Percentiles rank a stretch among this genome's conserved stretches.
Conservation (phyloP, 2,329 filamentous ascomycete genomes). For the Reticulascus tulasneorum region DNA sequence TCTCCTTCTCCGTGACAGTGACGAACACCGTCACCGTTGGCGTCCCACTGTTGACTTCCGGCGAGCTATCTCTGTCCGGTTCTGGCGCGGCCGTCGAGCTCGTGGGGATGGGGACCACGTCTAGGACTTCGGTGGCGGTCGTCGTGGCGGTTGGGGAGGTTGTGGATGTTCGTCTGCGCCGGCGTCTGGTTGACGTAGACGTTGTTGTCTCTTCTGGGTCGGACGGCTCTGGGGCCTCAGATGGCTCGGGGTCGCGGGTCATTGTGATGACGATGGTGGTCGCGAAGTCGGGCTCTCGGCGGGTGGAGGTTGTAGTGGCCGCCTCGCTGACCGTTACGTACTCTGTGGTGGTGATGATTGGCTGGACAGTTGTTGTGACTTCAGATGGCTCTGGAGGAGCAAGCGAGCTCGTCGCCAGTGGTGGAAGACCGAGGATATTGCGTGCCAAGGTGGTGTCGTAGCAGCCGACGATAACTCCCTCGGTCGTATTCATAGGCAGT, state of each 20-base stretch:
- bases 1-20: constrained; percentile 28
- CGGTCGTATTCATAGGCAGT: constrained; percentile 46
- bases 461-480: constrained; percentile 48
- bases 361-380: constrained; percentile 6
- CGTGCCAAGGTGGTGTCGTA: constrained; percentile 34
- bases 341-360: constrained; percentile 11
- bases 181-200: constrained; percentile 3
- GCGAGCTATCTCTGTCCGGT: background rate
- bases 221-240: constrained; percentile 6
- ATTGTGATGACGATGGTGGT: constrained; percentile 9
- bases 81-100: background rate
- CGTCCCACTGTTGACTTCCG: constrained; percentile 9
- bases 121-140: constrained; percentile 10
- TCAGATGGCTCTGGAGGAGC: constrained; percentile 3
- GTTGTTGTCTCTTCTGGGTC: constrained; percentile 4
- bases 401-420: constrained; percentile 11
- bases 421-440: constrained; percentile 34
- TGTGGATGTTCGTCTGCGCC: constrained; percentile 3
- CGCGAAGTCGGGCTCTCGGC: constrained; percentile 1
- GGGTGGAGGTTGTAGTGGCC: background rate
- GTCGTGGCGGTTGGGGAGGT: background rate
- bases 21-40: constrained; percentile 31
- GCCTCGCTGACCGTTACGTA: constrained; percentile 4
- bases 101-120: constrained; percentile 5
- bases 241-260: constrained; percentile 3